Evolutionary conservation across 129 eudicot species (phyloP).

Genomic region (Ambrosia trifida): DNA sequence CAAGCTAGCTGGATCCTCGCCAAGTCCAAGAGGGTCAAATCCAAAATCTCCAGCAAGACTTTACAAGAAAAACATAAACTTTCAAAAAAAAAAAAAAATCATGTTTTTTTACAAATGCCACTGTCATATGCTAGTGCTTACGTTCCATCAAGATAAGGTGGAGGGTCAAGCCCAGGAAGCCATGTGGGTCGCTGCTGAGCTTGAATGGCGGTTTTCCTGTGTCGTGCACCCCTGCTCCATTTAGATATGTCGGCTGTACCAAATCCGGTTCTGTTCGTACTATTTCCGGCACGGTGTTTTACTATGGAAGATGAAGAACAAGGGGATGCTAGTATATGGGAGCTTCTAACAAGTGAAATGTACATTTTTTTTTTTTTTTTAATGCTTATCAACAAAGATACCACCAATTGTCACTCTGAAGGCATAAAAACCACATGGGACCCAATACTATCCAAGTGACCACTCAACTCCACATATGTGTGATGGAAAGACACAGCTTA

Average conservation of each 20-base stretch:
- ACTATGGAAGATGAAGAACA: constrained; percentile 44
- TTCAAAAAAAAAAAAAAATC: not conserved
- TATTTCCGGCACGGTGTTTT: constrained; percentile 26
- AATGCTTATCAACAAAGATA: constrained; percentile 24
- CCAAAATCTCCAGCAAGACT: constrained; percentile 95
- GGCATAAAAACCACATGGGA: constrained; percentile 35
- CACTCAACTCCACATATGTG: constrained; percentile 26
- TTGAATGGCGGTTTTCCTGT: constrained; percentile 38
- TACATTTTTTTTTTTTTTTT: constrained; percentile 58
- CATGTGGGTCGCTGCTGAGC: constrained; percentile 85
- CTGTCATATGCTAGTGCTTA: constrained; percentile 40
- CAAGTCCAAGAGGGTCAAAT: constrained; percentile 95
- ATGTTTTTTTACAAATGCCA: not conserved
- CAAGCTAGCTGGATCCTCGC: constrained; percentile 89
- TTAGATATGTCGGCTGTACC: constrained; percentile 32
- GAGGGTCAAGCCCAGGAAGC: constrained; percentile 99
- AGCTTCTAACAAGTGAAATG: constrained; percentile 54
- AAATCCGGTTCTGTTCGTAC: constrained; percentile 28
- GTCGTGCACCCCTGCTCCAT: constrained; percentile 16
- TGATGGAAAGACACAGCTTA: constrained; percentile 39
- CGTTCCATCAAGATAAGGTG: constrained; percentile 95
- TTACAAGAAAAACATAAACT: not conserved
- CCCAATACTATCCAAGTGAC: constrained; percentile 44
- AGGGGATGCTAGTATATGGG: constrained; percentile 47
- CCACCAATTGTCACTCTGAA: constrained; percentile 25